These are phyloP conservation scores for Ogataea trehalophila DNA, from an alignment of 805 yeast genomes.

Conservation along the genomic window DNA sequence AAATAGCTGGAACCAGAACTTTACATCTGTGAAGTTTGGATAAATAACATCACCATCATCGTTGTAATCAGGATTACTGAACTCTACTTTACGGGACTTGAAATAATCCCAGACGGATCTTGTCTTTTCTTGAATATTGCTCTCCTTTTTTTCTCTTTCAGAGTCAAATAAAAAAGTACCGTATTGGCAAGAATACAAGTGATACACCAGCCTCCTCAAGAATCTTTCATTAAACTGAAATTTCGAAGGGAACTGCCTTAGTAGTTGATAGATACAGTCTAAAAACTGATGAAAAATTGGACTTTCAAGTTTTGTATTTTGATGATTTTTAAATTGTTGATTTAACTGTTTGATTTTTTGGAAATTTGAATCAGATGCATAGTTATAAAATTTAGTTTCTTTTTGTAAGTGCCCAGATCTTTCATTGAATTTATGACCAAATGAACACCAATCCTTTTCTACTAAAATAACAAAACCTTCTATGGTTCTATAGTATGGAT, in stretches of 20 bases:
- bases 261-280: slow-evolving; percentile 81
- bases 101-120: slow-evolving; percentile 94
- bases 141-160: slow-evolving; percentile 56
- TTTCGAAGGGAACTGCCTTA: slow-evolving; percentile 59
- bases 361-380: slow-evolving; percentile 31
- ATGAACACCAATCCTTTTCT: slow-evolving; percentile 94
- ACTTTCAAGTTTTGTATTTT: slow-evolving; percentile 58
- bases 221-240: slow-evolving; percentile 92
- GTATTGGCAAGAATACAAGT: slow-evolving; percentile 88
- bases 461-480: slow-evolving; percentile 82
- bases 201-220: slow-evolving; percentile 77
- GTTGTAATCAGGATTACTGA: slow-evolving; percentile 48
- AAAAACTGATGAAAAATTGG: slow-evolving; percentile 94
- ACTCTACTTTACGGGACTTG: slow-evolving; percentile 66
- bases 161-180: slow-evolving; percentile 81
- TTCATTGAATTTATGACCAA: slow-evolving; percentile 87
- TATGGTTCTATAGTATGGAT: slow-evolving; percentile 82
- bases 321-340: slow-evolving; percentile 44
- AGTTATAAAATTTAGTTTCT: slow-evolving; percentile 44
- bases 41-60: slow-evolving; percentile 44
- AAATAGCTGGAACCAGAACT: slow-evolving; percentile 87
- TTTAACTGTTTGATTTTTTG: slow-evolving; percentile 44
- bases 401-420: slow-evolving; percentile 71
- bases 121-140: slow-evolving; percentile 43
- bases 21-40: slow-evolving; percentile 57